Percentiles rank a stretch among this genome's conserved stretches.
phyloP scores from a whole-genome alignment of 257 asterid species.

The Salvia rosmarinus region DNA sequence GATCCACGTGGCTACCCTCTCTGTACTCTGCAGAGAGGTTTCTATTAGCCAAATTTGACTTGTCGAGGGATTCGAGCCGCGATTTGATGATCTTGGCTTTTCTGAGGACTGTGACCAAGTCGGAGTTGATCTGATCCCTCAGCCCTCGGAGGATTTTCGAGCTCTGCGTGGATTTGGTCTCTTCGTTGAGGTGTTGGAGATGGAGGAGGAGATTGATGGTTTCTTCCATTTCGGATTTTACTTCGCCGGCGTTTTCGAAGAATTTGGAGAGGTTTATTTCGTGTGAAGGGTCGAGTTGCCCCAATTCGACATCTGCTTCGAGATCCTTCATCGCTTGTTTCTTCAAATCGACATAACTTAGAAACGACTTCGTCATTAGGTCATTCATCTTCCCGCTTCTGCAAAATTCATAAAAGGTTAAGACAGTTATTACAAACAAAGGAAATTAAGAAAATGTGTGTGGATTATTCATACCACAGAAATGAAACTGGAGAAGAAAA shows the following conservation, averaged over 20 bases:
- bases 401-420: constrained; percentile 20
- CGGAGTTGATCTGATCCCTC: constrained; percentile 65
- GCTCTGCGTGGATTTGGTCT: constrained; percentile 54
- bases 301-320: constrained; percentile 69
- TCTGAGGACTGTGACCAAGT: constrained; percentile 57
- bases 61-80: constrained; percentile 64
- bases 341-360: constrained; percentile 78
- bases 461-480: constrained; percentile 30
- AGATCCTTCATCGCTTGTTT: constrained; percentile 72
- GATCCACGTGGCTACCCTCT: constrained; percentile 62
- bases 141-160: constrained; percentile 62
- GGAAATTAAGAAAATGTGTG: background rate
- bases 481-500: constrained; percentile 21
- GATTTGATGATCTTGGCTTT: constrained; percentile 68
- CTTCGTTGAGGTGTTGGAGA: constrained; percentile 65
- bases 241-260: constrained; percentile 58
- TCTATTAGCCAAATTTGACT: constrained; percentile 57
- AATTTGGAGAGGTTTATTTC: constrained; percentile 57
- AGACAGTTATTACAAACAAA: no score
- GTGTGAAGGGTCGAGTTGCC: constrained; percentile 61
- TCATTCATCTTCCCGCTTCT: constrained; percentile 71
- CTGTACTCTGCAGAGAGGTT: constrained; percentile 24
- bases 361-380: constrained; percentile 73
- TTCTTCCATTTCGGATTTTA: constrained; percentile 73
- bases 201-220: constrained; percentile 61